phyloP scores from a whole-genome alignment of 2,329 filamentous ascomycete species.

The Thielaviopsis punctulata region DNA sequence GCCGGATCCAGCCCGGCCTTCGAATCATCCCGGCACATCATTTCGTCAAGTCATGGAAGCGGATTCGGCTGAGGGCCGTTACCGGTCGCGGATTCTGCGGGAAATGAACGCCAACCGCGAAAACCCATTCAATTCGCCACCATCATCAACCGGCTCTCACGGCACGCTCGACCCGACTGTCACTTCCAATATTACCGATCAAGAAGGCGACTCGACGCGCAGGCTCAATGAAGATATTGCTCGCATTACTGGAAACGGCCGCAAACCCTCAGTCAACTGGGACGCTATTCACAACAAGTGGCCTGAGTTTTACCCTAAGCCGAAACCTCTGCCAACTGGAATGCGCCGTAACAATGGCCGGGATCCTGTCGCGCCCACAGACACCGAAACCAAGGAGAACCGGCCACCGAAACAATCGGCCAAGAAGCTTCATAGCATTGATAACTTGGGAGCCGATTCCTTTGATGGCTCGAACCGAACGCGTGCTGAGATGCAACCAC shows the following conservation, averaged over 20 bases:
- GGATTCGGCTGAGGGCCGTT: conserved; percentile 23
- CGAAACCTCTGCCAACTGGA: conserved; percentile 17
- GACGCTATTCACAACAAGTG: conserved; percentile 32
- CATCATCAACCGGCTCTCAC: conserved; percentile 39
- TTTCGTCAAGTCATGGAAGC: conserved; percentile 21
- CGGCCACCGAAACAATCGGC: conserved; percentile 20
- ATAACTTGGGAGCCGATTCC: conserved; percentile 26
- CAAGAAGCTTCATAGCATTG: conserved; percentile 16
- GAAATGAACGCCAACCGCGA: conserved; percentile 35
- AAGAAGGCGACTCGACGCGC: conserved; percentile 36
- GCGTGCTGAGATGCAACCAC: conserved; percentile 34
- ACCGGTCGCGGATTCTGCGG: conserved; percentile 31
- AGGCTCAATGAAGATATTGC: conserved; percentile 32
- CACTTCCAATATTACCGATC: conserved; percentile 35
- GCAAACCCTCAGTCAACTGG: conserved; percentile 26
- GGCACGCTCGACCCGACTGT: conserved; percentile 37
- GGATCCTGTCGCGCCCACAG: conserved; percentile 5
- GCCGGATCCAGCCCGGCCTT: background rate
- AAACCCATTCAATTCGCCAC: conserved; percentile 41
- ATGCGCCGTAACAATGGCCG: background rate
- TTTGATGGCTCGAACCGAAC: conserved; percentile 25
- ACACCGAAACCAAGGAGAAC: conserved; percentile 27
- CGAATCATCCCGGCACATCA: too few relatives aligned
- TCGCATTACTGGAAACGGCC: conserved; percentile 22
- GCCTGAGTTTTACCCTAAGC: conserved; percentile 32